Conservation (phyloP, 2,329 filamentous ascomycete genomes). For the Aspergillus ochraceus region DNA sequence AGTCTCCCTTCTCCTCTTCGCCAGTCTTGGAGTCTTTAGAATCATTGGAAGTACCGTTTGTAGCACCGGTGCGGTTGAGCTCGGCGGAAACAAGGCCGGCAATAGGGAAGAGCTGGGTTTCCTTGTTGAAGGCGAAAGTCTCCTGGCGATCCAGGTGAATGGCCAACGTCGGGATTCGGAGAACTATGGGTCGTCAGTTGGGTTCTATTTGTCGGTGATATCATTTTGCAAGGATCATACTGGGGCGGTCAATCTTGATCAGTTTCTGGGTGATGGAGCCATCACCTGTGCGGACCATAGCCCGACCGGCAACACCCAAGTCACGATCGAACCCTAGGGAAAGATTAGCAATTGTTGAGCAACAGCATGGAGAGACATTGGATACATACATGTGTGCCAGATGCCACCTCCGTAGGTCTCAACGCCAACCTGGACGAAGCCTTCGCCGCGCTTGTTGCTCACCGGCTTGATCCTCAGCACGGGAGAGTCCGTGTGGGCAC, state of each 20-base stretch:
- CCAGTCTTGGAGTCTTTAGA: constrained; percentile 17
- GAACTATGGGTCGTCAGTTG: constrained; percentile 47
- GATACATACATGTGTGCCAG: constrained; percentile 76
- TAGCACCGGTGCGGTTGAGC: constrained; percentile 70
- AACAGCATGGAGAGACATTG: neutral
- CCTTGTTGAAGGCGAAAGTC: constrained; percentile 93
- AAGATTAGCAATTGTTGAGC: constrained; percentile 7
- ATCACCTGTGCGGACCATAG: constrained; percentile 72
- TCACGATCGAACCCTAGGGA: constrained; percentile 82
- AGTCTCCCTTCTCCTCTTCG: constrained; percentile 52
- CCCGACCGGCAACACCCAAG: constrained; percentile 82
- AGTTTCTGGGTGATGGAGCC: constrained; percentile 79
- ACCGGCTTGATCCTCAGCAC: constrained; percentile 91
- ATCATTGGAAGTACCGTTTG: constrained; percentile 35
- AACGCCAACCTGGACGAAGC: constrained; percentile 91
- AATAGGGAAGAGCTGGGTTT: constrained; percentile 93
- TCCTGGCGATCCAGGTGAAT: constrained; percentile 88
- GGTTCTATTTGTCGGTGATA: neutral
- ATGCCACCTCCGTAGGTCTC: constrained; percentile 96
- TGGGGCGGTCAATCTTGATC: constrained; percentile 85
- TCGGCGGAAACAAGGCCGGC: constrained; percentile 83
- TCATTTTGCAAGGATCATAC: constrained; percentile 30
- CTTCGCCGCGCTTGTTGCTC: constrained; percentile 81
- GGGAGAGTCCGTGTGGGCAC: constrained; percentile 93
- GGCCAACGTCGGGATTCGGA: constrained; percentile 88